phyloP scores from a whole-genome alignment of 257 asterid species.

The Ilex asprella region DNA sequence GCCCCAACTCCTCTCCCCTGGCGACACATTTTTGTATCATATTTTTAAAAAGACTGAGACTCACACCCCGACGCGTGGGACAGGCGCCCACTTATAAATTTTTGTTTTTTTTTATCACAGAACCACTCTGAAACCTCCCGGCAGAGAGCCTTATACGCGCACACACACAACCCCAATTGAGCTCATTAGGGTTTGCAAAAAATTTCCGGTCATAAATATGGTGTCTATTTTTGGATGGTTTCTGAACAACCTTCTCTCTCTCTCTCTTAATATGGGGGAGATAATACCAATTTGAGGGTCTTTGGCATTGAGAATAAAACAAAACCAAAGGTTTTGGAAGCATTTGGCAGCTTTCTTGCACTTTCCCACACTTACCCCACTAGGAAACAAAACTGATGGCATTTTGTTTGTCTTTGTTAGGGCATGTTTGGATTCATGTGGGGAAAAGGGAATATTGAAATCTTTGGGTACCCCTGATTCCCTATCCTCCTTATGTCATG shows the following conservation, averaged over 20 bases:
- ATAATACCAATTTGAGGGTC: slow-evolving; percentile 26
- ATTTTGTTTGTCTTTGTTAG: slow-evolving; percentile 66
- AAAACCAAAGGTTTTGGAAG: slow-evolving; percentile 30
- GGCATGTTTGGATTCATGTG: slow-evolving; percentile 57
- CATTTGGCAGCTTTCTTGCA: slow-evolving; percentile 39
- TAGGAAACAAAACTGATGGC: slow-evolving; percentile 50
- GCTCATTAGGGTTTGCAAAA: too few relatives aligned
- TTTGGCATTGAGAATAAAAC: slow-evolving; percentile 19
- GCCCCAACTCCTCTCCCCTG: too few relatives aligned
- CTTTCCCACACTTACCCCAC: slow-evolving; percentile 31
- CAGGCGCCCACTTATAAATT: too few relatives aligned
- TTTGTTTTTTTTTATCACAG: too few relatives aligned
- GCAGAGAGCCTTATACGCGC: too few relatives aligned
- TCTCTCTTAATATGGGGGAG: slow-evolving; percentile 14
- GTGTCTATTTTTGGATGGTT: slow-evolving; percentile 11
- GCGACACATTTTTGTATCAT: too few relatives aligned
- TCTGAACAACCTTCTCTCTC: slow-evolving; percentile 5
- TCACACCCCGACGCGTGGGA: too few relatives aligned
- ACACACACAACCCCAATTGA: too few relatives aligned
- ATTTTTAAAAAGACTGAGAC: too few relatives aligned
- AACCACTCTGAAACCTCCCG: too few relatives aligned
- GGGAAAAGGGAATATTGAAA: slow-evolving; percentile 41
- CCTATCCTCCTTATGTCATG: slow-evolving; percentile 58
- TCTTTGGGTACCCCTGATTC: slow-evolving; percentile 55
- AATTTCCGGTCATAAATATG: too few relatives aligned